Conservation (phyloP, 345 rosid species). For the Punica granatum region DNA sequence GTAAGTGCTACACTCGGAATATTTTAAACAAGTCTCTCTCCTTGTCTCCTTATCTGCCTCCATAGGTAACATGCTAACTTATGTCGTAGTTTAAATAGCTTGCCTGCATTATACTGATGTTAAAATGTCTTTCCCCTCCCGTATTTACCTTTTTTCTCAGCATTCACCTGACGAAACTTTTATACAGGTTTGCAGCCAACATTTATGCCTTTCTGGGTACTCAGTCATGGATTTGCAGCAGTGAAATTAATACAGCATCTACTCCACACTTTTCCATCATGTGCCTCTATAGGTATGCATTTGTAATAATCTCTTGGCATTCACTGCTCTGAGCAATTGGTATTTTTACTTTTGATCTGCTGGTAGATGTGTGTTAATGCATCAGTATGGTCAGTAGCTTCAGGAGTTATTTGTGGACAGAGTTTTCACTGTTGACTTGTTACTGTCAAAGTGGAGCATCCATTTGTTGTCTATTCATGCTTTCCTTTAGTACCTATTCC, state of each 20-base stretch:
- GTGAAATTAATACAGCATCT: constrained; percentile 61
- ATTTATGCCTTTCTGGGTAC: constrained; percentile 55
- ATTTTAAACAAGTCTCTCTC: neutral
- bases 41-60: neutral
- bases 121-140: constrained; percentile 35
- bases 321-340: neutral
- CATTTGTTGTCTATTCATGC: neutral
- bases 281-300: constrained; percentile 85
- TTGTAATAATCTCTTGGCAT: neutral
- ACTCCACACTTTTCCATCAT: constrained; percentile 62
- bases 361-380: neutral
- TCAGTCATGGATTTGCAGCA: constrained; percentile 68
- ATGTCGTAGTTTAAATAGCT: neutral
- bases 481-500: neutral
- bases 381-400: neutral
- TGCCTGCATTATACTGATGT: neutral
- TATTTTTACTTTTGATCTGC: neutral
- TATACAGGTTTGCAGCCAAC: constrained; percentile 50
- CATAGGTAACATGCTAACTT: no score
- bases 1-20: neutral
- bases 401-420: neutral
- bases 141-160: neutral
- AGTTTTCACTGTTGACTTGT: neutral
- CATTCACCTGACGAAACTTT: neutral
- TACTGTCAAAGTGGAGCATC: neutral